These are phyloP conservation scores for Neofusicoccum cordaticola DNA, from an alignment of 2,329 filamentous ascomycete genomes.

Conservation along the genomic window DNA sequence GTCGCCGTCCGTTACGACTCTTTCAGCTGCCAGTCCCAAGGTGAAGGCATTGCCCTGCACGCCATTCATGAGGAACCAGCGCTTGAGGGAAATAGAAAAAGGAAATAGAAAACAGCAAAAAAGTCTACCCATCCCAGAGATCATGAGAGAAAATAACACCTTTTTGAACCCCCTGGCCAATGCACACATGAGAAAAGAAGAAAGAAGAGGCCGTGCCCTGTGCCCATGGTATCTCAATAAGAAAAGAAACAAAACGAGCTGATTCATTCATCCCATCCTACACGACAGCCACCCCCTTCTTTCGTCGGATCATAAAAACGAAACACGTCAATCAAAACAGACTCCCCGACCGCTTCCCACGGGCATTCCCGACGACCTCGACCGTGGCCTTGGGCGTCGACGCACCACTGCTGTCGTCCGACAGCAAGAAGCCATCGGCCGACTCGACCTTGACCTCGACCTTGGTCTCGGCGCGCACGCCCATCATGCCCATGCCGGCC, in stretches of 20 bases:
- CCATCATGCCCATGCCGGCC: constrained; percentile 29
- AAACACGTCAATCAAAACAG: neutral
- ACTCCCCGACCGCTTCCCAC: neutral
- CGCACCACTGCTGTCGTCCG: neutral
- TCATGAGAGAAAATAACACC: neutral
- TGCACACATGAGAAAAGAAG: neutral
- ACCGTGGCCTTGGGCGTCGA: neutral
- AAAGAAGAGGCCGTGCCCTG: neutral
- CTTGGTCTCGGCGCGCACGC: constrained; percentile 28
- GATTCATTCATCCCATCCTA: neutral
- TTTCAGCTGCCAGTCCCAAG: neutral
- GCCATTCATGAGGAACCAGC: neutral
- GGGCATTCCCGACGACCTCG: neutral
- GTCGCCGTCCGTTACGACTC: neutral
- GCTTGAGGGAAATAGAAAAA: no score
- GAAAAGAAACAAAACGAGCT: neutral
- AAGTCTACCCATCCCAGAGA: neutral
- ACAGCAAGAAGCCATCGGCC: neutral
- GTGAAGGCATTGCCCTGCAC: neutral
- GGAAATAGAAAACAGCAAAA: neutral
- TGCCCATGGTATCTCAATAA: constrained; percentile 2
- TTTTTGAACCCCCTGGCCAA: neutral
- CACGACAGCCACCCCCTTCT: no score
- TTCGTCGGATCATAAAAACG: no score
- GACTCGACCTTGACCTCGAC: constrained; percentile 27